Evolutionary conservation across 176 grass and related monocot genomes (phyloP).

Genomic region (Oryza punctata): DNA sequence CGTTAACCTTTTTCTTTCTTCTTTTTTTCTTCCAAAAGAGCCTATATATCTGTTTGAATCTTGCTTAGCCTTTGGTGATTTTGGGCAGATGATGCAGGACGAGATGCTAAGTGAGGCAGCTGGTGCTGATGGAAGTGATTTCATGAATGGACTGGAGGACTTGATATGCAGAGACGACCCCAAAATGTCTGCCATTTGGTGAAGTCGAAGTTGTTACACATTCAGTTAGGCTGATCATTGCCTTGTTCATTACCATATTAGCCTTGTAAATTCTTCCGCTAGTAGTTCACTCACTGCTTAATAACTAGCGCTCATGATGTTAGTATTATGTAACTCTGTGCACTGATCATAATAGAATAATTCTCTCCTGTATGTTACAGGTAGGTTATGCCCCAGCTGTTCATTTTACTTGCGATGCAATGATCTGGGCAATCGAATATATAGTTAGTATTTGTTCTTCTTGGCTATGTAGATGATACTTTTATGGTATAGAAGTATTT

Average conservation of each 20-base stretch:
- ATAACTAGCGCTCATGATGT: conserved; percentile 14
- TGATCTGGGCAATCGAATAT: background rate
- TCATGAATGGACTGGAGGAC: conserved; percentile 73
- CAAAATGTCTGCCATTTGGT: conserved; percentile 54
- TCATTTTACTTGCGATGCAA: background rate
- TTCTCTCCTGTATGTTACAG: background rate
- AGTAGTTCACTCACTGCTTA: conserved; percentile 25
- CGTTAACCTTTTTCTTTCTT: background rate
- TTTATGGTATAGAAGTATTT: too few relatives aligned
- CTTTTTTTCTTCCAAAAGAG: background rate
- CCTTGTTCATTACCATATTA: conserved; percentile 27
- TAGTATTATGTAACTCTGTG: conserved; percentile 13
- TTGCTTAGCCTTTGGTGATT: conserved; percentile 5
- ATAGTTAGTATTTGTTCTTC: too few relatives aligned
- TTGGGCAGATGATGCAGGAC: conserved; percentile 56
- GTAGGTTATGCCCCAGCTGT: background rate
- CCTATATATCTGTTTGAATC: background rate
- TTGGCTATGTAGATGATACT: too few relatives aligned
- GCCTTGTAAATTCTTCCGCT: conserved; percentile 46
- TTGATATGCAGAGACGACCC: conserved; percentile 55
- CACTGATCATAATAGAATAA: conserved; percentile 34
- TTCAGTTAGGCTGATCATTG: background rate
- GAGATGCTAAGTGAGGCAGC: conserved; percentile 44
- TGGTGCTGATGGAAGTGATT: conserved; percentile 47
- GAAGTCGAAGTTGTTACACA: conserved; percentile 25